A percentile compares a stretch with the other conserved stretches of the same genome.
phyloP scores from a whole-genome alignment of 208 protist species.

The Crithidia expoeki region DNA sequence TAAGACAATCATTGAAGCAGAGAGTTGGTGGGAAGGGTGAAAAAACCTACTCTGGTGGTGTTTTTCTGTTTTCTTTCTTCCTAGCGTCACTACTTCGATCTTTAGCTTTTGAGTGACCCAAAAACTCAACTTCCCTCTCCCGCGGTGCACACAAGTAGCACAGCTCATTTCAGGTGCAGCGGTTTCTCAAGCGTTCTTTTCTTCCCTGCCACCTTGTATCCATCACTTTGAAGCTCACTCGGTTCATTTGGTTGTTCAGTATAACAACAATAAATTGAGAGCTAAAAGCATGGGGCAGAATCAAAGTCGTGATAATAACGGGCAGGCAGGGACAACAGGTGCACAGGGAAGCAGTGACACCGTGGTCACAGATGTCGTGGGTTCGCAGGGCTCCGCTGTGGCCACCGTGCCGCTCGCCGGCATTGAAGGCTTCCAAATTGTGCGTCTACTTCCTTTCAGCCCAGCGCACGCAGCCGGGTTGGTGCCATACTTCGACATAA shows the following conservation, averaged over 20 bases:
- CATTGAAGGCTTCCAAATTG: constrained; percentile 82
- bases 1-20: too few relatives aligned
- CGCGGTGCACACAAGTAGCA: too few relatives aligned
- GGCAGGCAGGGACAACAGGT: neutral
- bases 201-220: neutral
- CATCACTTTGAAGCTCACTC: too few relatives aligned
- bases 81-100: too few relatives aligned
- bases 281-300: constrained; percentile 50
- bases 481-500: constrained; percentile 90
- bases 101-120: too few relatives aligned
- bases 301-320: constrained; percentile 33
- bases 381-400: constrained; percentile 5
- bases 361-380: neutral
- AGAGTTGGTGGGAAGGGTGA: too few relatives aligned
- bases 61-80: neutral
- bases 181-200: too few relatives aligned
- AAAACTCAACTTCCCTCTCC: too few relatives aligned
- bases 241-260: too few relatives aligned
- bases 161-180: too few relatives aligned
- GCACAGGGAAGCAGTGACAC: neutral
- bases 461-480: constrained; percentile 77
- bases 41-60: too few relatives aligned
- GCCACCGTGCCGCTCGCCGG: constrained; percentile 22
- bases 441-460: constrained; percentile 72
- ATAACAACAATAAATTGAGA: neutral